Base-by-base conservation (phyloP, 2,329 filamentous ascomycete genomes). In the Colletotrichum abscissum region DNA sequence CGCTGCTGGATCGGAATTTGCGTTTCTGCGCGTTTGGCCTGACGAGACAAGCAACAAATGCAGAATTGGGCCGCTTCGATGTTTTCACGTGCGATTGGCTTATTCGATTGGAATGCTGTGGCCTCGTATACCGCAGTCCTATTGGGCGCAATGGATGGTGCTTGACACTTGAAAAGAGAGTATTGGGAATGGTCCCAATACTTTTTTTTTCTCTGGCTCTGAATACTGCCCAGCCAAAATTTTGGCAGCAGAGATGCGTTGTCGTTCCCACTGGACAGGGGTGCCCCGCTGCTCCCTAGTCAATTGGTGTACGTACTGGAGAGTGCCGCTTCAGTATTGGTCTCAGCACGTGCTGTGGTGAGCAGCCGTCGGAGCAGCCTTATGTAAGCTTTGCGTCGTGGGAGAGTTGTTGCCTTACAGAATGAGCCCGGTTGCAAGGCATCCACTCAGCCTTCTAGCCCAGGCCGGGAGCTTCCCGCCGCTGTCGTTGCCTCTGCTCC, bases 381-480 rank as follows among this genome's bases (percentile, higher is more conserved):
- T 73, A 73, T 28, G 56, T 73, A 70, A 73, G 67, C 67, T 12
- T 2, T 71, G 3, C n/a, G 46, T 62, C 22, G 5, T 19, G 22
- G 3, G 28, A 22, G 19, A 22, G 8, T 26, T 71, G 55, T 16
- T 81, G 82, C 81, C 82, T 83, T 76, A 83, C 79, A 81, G 77
- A 75, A 70, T 38, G 73, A 74, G 75, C 74, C 42, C 60, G 52
- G 66, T 11, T 19, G 38, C 75, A 76, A 83, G 78, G 76, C 78
- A 79, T 69, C 79, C 75, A 78, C 75, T 76, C 80, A 82, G 80
- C 81, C 80, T 81, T 79, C 75, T 77, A 55, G 33, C 63, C 33
- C 33, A n/a, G 63, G 63, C 33, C 75, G 77, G 62, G 77, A 81
- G 78, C 78, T 81, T 63, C 73, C 65, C 54, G 68, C 57, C 54